A percentile compares a stretch with the other conserved stretches of the same genome.
These are phyloP conservation scores for Ceratocystis albifundus DNA, from an alignment of 2,329 filamentous ascomycete genomes.

Conservation along the genomic window DNA sequence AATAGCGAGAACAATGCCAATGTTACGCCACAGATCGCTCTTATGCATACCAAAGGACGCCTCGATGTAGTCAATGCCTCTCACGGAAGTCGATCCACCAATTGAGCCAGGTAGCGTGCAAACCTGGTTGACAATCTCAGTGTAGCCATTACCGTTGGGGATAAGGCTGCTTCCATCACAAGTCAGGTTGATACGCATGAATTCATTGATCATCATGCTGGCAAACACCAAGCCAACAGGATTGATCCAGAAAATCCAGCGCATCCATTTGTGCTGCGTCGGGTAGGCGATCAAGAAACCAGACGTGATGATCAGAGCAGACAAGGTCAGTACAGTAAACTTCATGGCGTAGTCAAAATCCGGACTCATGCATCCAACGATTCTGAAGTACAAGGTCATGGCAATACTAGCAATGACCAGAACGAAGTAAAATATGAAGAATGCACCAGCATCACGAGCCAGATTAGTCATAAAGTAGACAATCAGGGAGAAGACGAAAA, in stretches of 20 bases:
- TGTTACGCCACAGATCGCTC: conserved; percentile 67
- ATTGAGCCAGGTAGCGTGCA: conserved; percentile 67
- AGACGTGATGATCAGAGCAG: conserved; percentile 66
- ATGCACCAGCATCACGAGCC: conserved; percentile 57
- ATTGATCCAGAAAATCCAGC: conserved; percentile 73
- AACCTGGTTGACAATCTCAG: conserved; percentile 60
- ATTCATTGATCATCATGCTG: conserved; percentile 78
- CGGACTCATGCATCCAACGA: conserved; percentile 60
- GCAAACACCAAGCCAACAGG: conserved; percentile 64
- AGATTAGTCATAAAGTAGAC: conserved; percentile 70
- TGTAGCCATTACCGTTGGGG: conserved; percentile 58
- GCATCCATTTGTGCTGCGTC: conserved; percentile 60
- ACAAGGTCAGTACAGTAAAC: conserved; percentile 67
- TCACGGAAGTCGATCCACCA: conserved; percentile 51
- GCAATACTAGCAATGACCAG: conserved; percentile 56
- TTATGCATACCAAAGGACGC: conserved; percentile 56
- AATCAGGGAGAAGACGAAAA: conserved; percentile 60
- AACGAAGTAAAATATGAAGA: conserved; percentile 66
- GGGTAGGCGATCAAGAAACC: conserved; percentile 78
- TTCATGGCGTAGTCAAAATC: conserved; percentile 82
- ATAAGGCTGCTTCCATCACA: conserved; percentile 59
- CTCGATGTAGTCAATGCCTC: conserved; percentile 57
- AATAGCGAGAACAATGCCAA: conserved; percentile 65
- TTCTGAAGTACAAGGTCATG: conserved; percentile 69
- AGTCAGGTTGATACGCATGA: conserved; percentile 53